Percentiles rank a stretch among this genome's conserved stretches.
Conservation (phyloP, 352 stramenopile genomes). For the Globisporangium orthogonon region DNA sequence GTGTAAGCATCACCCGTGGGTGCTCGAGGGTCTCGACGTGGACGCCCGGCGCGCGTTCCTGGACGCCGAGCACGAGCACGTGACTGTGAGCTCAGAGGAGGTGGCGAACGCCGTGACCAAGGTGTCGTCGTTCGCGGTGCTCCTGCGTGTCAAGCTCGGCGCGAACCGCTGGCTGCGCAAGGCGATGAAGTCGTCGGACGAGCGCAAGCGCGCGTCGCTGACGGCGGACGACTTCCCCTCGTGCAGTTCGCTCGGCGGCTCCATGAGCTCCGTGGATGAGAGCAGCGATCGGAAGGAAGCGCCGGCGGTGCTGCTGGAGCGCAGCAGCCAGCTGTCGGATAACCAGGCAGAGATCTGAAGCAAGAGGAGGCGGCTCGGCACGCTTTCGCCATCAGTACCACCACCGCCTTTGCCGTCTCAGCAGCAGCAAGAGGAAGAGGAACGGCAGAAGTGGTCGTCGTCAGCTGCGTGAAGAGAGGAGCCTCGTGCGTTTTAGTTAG, state of each 20-base stretch:
- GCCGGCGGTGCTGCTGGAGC: neutral
- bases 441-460: too few species aligned
- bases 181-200: conserved; percentile 52
- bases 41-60: conserved; percentile 35
- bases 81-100: conserved; percentile 55
- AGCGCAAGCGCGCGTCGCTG: conserved; percentile 28
- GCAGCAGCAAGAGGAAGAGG: too few species aligned
- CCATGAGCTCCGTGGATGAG: conserved; percentile 20
- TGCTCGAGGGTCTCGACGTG: conserved; percentile 46
- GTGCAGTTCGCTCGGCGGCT: conserved; percentile 11
- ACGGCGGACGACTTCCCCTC: conserved; percentile 4
- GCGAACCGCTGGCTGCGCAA: conserved; percentile 76
- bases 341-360: conserved; percentile 49
- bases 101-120: conserved; percentile 63
- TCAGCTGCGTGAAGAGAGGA: too few species aligned
- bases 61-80: conserved; percentile 36
- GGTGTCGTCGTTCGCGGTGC: conserved; percentile 64
- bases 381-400: too few species aligned
- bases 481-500: too few species aligned
- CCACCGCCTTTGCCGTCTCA: too few species aligned
- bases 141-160: conserved; percentile 73
- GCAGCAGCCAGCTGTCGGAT: neutral
- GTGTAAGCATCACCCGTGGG: conserved; percentile 67
- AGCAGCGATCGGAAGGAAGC: conserved; percentile 4
- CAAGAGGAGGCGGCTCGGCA: neutral